A percentile compares a stretch with the other conserved stretches of the same genome.
Evolutionary conservation across 73 alveolate species (phyloP).

Genomic region (Stentor roeselii): DNA sequence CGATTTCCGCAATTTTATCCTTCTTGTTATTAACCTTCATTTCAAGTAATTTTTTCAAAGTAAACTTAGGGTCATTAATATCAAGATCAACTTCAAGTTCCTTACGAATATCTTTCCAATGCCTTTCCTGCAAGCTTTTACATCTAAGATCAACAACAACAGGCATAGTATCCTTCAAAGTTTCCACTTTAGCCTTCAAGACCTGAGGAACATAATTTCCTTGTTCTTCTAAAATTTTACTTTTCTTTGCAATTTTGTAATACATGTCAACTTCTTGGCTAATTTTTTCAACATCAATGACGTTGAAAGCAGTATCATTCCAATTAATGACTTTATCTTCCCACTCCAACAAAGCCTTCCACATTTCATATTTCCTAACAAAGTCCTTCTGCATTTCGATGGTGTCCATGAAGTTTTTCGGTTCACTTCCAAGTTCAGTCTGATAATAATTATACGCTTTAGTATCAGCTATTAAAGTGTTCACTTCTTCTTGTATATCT

Average conservation of each 20-base stretch:
- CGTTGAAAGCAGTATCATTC: constrained; percentile 62
- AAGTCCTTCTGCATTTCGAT: constrained; percentile 52
- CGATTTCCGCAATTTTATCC: constrained; percentile 68
- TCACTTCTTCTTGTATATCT: constrained; percentile 42
- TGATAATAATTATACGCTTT: constrained; percentile 59
- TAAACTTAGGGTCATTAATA: constrained; percentile 55
- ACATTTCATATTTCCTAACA: constrained; percentile 56
- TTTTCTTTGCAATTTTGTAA: constrained; percentile 44
- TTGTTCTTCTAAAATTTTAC: constrained; percentile 40
- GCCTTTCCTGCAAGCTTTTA: constrained; percentile 44
- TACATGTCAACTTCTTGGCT: constrained; percentile 61
- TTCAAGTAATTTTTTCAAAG: constrained; percentile 61
- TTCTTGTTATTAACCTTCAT: constrained; percentile 57
- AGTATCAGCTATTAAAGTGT: constrained; percentile 55
- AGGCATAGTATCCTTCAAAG: constrained; percentile 81
- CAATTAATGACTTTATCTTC: constrained; percentile 55
- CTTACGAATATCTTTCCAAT: constrained; percentile 40
- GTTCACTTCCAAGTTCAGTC: constrained; percentile 63
- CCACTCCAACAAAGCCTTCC: constrained; percentile 81
- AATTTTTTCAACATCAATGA: constrained; percentile 75
- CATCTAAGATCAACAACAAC: constrained; percentile 43
- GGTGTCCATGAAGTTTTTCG: constrained; percentile 55
- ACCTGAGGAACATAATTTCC: constrained; percentile 62
- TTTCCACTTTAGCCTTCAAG: constrained; percentile 62
- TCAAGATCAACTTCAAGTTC: constrained; percentile 36